A percentile compares a stretch with the other conserved stretches of the same genome.
Conservation (phyloP, 1,284 basidiomycete genomes). For the Apiotrichum porosum region DNA sequence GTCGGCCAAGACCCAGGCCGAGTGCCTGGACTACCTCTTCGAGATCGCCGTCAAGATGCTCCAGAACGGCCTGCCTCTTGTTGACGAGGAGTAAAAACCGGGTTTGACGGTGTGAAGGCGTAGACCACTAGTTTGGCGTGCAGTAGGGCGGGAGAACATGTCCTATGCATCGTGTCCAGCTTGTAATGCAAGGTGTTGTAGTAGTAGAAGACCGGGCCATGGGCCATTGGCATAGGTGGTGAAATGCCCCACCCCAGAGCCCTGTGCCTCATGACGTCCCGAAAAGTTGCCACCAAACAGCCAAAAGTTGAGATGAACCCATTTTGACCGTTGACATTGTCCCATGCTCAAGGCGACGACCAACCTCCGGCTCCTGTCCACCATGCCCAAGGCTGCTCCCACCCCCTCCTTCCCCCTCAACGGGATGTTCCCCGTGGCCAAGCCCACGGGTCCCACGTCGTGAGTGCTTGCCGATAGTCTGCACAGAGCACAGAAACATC, state of each 20-base stretch:
- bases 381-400: constrained; percentile 45
- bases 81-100: constrained; percentile 31
- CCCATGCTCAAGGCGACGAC: background rate
- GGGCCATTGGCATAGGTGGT: too few relatives aligned
- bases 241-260: too few relatives aligned
- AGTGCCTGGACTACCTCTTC: constrained; percentile 82
- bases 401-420: constrained; percentile 43
- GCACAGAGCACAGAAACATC: too few relatives aligned
- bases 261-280: too few relatives aligned
- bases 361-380: too few relatives aligned
- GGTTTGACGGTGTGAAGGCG: too few relatives aligned
- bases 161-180: too few relatives aligned
- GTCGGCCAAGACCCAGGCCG: constrained; percentile 81
- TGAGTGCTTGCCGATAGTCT: too few relatives aligned
- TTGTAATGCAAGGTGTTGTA: too few relatives aligned
- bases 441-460: constrained; percentile 48
- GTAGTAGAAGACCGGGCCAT: too few relatives aligned
- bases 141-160: too few relatives aligned
- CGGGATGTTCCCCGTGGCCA: constrained; percentile 49
- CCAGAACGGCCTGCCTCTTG: constrained; percentile 36
- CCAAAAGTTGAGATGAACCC: background rate
- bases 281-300: background rate
- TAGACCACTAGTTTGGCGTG: too few relatives aligned
- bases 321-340: background rate
- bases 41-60: constrained; percentile 59